Evolutionary conservation across 2,329 filamentous ascomycete species (phyloP).

Genomic region (Monosporascus sp.): DNA sequence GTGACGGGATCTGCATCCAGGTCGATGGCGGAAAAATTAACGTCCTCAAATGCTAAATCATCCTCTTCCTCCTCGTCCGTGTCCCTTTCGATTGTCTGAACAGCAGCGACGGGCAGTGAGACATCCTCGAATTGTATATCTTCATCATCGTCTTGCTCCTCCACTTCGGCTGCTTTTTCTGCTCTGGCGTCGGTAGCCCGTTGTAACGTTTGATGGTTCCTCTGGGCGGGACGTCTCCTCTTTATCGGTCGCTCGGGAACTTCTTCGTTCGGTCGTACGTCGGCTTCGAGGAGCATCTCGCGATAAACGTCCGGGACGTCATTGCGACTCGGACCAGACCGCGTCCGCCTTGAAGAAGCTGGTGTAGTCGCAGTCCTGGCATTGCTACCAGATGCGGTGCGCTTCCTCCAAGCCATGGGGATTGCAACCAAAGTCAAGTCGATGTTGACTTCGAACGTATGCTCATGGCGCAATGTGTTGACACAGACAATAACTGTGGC

Average conservation of each 20-base stretch:
- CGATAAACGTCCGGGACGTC: constrained; percentile 37
- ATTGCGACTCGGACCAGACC: constrained; percentile 17
- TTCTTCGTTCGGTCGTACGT: constrained; percentile 28
- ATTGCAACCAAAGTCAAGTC: not conserved
- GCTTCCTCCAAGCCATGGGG: constrained; percentile 26
- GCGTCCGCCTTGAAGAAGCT: constrained; percentile 14
- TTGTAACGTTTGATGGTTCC: constrained; percentile 16
- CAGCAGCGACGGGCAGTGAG: constrained; percentile 37
- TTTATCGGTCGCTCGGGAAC: constrained; percentile 35
- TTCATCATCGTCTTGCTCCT: constrained; percentile 29
- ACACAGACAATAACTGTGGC: too few relatives aligned
- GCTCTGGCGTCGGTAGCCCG: not conserved
- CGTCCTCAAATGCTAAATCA: constrained; percentile 42
- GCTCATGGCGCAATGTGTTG: not conserved
- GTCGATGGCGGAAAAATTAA: constrained; percentile 34
- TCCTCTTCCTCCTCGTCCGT: constrained; percentile 40
- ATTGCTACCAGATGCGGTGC: constrained; percentile 12
- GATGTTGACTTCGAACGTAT: not conserved
- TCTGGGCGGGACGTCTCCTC: constrained; percentile 34
- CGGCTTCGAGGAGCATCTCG: constrained; percentile 46
- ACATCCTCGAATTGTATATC: constrained; percentile 48
- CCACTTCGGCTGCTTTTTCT: constrained; percentile 13
- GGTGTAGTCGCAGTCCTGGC: constrained; percentile 13
- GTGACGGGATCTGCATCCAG: constrained; percentile 10
- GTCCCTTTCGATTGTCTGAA: constrained; percentile 47